Base-by-base conservation (phyloP, 2,329 filamentous ascomycete species). In the Pestalotiopsis sp. region DNA sequence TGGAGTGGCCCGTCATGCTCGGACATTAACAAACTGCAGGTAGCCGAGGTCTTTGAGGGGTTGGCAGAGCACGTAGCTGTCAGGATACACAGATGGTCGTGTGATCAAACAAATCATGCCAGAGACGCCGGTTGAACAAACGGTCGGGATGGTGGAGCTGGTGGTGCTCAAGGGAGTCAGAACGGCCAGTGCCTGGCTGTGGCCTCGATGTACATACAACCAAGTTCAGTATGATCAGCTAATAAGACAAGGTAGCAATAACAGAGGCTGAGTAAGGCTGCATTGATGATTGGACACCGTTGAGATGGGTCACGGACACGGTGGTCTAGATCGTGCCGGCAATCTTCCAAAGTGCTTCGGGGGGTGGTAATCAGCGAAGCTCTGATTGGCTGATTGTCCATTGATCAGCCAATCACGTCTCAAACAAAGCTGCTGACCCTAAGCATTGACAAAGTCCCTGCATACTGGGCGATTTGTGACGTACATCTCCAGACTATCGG, bases 401-500 rank as follows among this genome's bases (percentile, higher is more conserved):
- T 2, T 11, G 3, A 27, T 1, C 23, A 17, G 14, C 62, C 39
- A 49, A 64, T 64, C 38, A 56, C 12, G 17, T 2, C 13, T 6
- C 39, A 14, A 5, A 9, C 14, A 64, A 64, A 41, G 49, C 7
- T 39, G 62, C 62, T 64, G 62, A 64, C 62, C 38, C 39, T 64
- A 49, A 36, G 41, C 9, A 17, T 7, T 20, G 45, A 23, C 11
- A 13, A 64, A 56, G 62, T 23, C 62, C 62, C 62, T 64, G 64
- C 49, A 66, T 66, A 57, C 27, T 58, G n/a, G 64, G 25, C 31
- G 25, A 25, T 66, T 66, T 66, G 64, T 66, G 64, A 66, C 64
- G 64, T 66, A 36, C 12, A 66, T 66, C 64, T 66, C 36, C 64
- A 66, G 64, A 66, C 64, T 58, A 57, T 66, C 64, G 52, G 49